A percentile compares a stretch with the other conserved stretches of the same genome.
phyloP scores from a whole-genome alignment of 495 filamentous ascomycete genomes.

The Daldinia grandis region DNA sequence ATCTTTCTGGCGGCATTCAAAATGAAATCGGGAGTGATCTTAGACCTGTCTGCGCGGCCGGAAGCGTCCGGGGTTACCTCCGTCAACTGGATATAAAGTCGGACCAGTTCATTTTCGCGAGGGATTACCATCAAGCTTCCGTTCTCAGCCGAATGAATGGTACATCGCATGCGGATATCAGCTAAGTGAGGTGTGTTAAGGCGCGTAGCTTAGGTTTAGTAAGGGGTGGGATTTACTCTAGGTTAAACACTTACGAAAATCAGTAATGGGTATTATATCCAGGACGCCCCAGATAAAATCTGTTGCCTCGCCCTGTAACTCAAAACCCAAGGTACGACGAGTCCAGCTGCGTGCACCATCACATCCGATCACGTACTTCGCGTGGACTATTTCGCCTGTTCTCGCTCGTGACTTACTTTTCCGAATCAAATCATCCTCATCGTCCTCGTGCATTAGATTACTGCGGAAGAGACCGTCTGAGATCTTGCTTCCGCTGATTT shows the following conservation, averaged over 20 bases:
- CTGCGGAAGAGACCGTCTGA: slow-evolving; percentile 60
- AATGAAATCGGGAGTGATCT: slow-evolving; percentile 67
- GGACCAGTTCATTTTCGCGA: slow-evolving; percentile 70
- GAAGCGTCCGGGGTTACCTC: slow-evolving; percentile 64
- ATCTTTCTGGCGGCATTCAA: slow-evolving; percentile 67
- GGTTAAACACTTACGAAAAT: slow-evolving; percentile 68
- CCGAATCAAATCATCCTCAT: slow-evolving; percentile 62
- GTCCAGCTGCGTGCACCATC: slow-evolving; percentile 74
- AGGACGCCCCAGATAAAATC: slow-evolving; percentile 75
- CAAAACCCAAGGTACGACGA: slow-evolving; percentile 65
- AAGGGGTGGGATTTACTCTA: slow-evolving; percentile 32
- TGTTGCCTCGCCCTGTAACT: slow-evolving; percentile 69
- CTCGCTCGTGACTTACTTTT: slow-evolving; percentile 49
- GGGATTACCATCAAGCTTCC: slow-evolving; percentile 76
- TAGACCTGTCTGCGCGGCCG: slow-evolving; percentile 56
- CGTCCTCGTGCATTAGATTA: slow-evolving; percentile 58
- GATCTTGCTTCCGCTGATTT: slow-evolving; percentile 43
- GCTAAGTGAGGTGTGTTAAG: slow-evolving; percentile 62
- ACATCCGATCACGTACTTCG: slow-evolving; percentile 74
- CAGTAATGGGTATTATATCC: slow-evolving; percentile 71
- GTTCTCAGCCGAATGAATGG: slow-evolving; percentile 69
- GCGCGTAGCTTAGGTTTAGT: slow-evolving; percentile 53
- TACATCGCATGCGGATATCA: slow-evolving; percentile 72
- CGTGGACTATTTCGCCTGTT: slow-evolving; percentile 55
- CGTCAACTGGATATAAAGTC: slow-evolving; percentile 75